Base-by-base conservation (phyloP, 345 rosid species). In the Erucastrum elatum region DNA sequence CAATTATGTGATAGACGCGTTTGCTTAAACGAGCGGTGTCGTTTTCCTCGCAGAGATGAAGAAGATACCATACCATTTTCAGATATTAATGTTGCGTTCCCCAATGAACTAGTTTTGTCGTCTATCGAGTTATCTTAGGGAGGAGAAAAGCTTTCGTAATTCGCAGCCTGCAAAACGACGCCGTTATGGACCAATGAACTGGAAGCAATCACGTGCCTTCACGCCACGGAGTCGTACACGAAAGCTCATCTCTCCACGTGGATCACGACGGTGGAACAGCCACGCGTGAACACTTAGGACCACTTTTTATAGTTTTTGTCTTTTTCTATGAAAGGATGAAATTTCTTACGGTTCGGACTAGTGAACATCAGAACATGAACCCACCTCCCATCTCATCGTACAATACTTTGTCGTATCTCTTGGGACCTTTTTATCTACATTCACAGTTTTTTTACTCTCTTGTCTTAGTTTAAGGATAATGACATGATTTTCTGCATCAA, bases 151-250 rank as follows among this genome's bases (percentile, higher is more conserved):
- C 0, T 63, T 33, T 49, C 0, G 21, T 6, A 27, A 70, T 77
- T 71, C 33, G 10, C 49, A 39, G 26, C 46, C 21, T 21, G 21
- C 21, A 21, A 64, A 80, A 68, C 75, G 79, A 80, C 79, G 79
- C 55, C 71, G 75, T 10, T 51, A 30, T 69, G 5, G 6, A 53
- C 79, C 79, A 80, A 80, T 75, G 16, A 70, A 8, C 21, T 53
- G 12, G 68, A 56, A 64, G 39, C 62, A 53, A 64, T 44, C 83
- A 80, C 76, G 79, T 80, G 83, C 25, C 72, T 0, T 53, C 75
- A 69, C 75, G 75, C 75, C 79, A 75, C 76, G 72, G 72, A 75
- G 79, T 53, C 79, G 79, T 80, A 75, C 79, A 74, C 75, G 79
- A 53, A 80, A 74, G 75, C 75, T 68, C 49, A 63, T 62, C 75